These are phyloP conservation scores for Podospora tetraspora DNA, from an alignment of 495 filamentous ascomycete genomes.

Conservation along the genomic window DNA sequence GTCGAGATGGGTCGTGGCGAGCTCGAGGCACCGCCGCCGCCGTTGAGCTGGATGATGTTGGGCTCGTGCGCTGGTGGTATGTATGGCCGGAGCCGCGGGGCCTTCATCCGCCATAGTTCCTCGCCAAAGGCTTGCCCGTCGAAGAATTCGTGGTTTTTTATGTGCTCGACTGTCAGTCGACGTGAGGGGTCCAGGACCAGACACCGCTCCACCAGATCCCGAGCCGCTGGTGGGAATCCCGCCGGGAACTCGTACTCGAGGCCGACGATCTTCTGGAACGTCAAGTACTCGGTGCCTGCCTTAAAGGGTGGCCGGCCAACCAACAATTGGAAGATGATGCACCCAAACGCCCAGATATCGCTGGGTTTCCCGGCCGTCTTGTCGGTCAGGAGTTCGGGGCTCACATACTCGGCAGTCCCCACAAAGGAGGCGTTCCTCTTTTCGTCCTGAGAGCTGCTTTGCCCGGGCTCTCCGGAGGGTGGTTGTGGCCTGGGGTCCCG, in stretches of 20 bases:
- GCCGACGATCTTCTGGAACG: conserved; percentile 95
- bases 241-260: conserved; percentile 91
- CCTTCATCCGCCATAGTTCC: conserved; percentile 83
- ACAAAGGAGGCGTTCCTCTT: conserved; percentile 90
- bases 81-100: conserved; percentile 83
- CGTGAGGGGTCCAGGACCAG: conserved; percentile 85
- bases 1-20: conserved; percentile 48
- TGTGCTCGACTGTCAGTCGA: conserved; percentile 89
- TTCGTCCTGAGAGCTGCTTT: conserved; percentile 54
- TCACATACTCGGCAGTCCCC: conserved; percentile 97
- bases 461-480: conserved; percentile 38
- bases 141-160: conserved; percentile 97
- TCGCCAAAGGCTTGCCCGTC: conserved; percentile 83
- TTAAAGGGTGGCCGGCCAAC: conserved; percentile 96
- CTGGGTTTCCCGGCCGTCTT: conserved; percentile 98
- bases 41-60: conserved; percentile 73
- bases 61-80: conserved; percentile 73
- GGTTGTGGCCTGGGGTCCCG: conserved; percentile 46
- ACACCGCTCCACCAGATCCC: conserved; percentile 86
- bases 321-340: conserved; percentile 94
- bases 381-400: conserved; percentile 87
- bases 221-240: conserved; percentile 83
- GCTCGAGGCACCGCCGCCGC: conserved; percentile 46
- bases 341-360: conserved; percentile 99
- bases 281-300: conserved; percentile 92